Evolutionary conservation across 2,329 filamentous ascomycete genomes (phyloP), one percentile per base, ranked within the genome.

Genomic region (Neofusicoccum sp.): DNA sequence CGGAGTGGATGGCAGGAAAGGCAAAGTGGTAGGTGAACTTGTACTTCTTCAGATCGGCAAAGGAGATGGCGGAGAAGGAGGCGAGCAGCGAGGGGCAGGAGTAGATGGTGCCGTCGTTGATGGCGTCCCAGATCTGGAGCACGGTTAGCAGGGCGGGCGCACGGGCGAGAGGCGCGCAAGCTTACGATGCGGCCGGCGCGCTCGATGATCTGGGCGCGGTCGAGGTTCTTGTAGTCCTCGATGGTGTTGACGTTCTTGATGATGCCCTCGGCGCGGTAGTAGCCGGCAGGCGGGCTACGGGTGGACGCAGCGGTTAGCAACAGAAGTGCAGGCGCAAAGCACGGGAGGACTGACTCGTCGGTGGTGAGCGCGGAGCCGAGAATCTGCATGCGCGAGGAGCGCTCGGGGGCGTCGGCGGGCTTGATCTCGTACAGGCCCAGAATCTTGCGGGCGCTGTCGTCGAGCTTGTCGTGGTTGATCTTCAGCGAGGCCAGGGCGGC

Each of bases 21-120:
- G 90, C 94, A 77, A 98, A 98, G 88, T 96, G 96, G 78, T 98
- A 98, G n/a, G 90, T 92, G 74, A 98, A 97, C 66, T 89, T 92
- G 80, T 98, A 98, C 74, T 96, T 97, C 77, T 99, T 99, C 37
- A 99, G 84, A 73, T 99, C 94, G 66, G 95, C 94, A 75, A 92
- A 99, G 14, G 92, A 97, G 49, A 98, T 87, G 64, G 96, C 87
- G 31, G 91, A 85, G 76, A 97, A 98, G 6, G 92, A 95, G 4
- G 92, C 88, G 16, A 99, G 87, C 2, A 98, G 84, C 4, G 94
- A 97, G 2, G 95, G 95, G 56, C 94, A 91, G 8, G 93, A 95
- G 78, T 96, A 98, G 69, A 99, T 97, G 44, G 92, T 96, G 64
- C 93, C 94, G 78, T 99, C 95, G 68, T 93, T 89, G 72, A 99